Base-by-base conservation (phyloP, 331 rosid genomes). In the Erythrophleum ivorense region DNA sequence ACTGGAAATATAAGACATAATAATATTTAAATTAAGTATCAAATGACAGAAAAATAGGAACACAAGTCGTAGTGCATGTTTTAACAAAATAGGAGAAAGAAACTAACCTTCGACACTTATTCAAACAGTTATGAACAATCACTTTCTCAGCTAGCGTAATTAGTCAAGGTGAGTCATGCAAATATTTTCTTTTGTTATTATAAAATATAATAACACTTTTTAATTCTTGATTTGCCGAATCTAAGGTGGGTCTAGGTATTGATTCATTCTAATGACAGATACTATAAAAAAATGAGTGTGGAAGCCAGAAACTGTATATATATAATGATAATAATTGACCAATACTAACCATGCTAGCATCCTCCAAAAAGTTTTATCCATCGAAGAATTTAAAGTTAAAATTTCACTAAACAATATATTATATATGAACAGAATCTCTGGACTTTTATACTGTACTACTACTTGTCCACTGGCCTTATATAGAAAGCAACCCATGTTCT, bases 171-270 rank as follows among this genome's bases (percentile, higher is more conserved):
- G 34, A 63, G 62, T 9, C 48, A 7, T 16, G 24, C 16, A 8
- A 33, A 7, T 19, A 64, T 0, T 73, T 74, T 55, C 48, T 36
- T 36, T 50, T 31, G 13, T 49, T 36, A 73, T 33, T 73, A 36
- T 53, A 52, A 73, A 5, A 38, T 5, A 0, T 2, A 38, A 38
- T 38, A 18, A 18, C 31, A n/a, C 8, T n/a, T 55, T 55, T 14
- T 2, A 57, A 9, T 2, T 3, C 6, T 21, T 13, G 69, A 58
- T 57, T 62, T 46, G 11, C 69, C 79, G 24, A 40, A 75, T 57
- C 79, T 19, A 21, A 40, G 7, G 79, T 75, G 69, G 79, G 69
- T 31, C 69, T 10, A 19, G 21, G 33, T 7, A 55, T 55, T 73
- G 40, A 38, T 41, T 18, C 34, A 54, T 54, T 55, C 38, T 19